These are phyloP conservation scores for Melaleuca alternifolia DNA, from an alignment of 345 rosid species.

Conservation along the genomic window DNA sequence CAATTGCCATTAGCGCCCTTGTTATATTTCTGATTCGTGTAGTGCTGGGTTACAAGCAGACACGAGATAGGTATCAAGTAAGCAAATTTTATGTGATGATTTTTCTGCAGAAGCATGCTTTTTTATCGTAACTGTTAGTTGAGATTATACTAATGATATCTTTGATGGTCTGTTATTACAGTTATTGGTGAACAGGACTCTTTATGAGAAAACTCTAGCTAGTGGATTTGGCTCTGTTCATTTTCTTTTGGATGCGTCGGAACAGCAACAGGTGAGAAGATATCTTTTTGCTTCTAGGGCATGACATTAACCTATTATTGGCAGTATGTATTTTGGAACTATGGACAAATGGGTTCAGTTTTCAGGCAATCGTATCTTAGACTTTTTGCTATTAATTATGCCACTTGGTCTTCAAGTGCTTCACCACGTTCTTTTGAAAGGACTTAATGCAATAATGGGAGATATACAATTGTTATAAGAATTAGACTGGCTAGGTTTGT, in stretches of 20 bases:
- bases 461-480: neutral
- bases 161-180: conserved; percentile 18
- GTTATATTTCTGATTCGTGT: conserved; percentile 73
- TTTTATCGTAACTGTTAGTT: neutral
- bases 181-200: conserved; percentile 89
- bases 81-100: conserved; percentile 10
- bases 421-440: neutral
- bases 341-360: neutral
- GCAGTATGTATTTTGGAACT: neutral
- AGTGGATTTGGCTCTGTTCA: conserved; percentile 95
- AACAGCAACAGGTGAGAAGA: conserved; percentile 77
- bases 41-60: conserved; percentile 93
- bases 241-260: conserved; percentile 94
- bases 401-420: neutral
- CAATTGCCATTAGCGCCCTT: conserved; percentile 67
- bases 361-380: neutral
- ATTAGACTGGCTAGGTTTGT: neutral
- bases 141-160: neutral
- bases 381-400: neutral
- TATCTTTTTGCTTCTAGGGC: neutral
- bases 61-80: conserved; percentile 97
- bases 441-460: neutral
- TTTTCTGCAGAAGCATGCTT: neutral
- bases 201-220: conserved; percentile 92
- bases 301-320: neutral